Conservation (phyloP, 805 yeast species). For the Metschnikowia chrysomelidarum region DNA sequence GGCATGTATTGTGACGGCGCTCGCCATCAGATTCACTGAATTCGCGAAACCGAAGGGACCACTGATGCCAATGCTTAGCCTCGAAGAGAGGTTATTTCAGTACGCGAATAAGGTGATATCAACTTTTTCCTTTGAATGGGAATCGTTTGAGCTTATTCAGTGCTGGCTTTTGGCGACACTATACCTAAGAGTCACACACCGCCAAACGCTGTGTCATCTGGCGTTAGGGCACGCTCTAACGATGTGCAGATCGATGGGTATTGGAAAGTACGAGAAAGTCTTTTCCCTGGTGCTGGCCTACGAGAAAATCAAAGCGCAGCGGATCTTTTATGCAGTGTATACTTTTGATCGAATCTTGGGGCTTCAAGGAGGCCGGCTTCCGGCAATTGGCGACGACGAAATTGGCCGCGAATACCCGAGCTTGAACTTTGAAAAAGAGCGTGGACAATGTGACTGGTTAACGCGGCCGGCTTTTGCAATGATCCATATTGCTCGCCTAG, state of each 20-base stretch:
- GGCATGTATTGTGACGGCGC: slow-evolving; percentile 47
- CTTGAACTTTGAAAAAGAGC: slow-evolving; percentile 27
- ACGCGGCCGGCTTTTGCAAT: slow-evolving; percentile 46
- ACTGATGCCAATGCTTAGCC: slow-evolving; percentile 22
- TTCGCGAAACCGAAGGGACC: slow-evolving; percentile 24
- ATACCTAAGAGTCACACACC: slow-evolving; percentile 42
- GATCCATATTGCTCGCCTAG: slow-evolving; percentile 42
- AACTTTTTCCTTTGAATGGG: slow-evolving; percentile 49
- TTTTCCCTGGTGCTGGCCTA: slow-evolving; percentile 27
- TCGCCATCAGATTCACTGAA: slow-evolving; percentile 52
- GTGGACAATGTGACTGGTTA: slow-evolving; percentile 47
- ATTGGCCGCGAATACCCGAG: slow-evolving; percentile 33
- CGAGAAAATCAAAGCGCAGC: slow-evolving; percentile 46
- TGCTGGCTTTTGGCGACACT: slow-evolving; percentile 47
- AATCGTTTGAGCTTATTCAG: slow-evolving; percentile 49
- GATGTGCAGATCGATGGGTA: slow-evolving; percentile 45
- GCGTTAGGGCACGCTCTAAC: slow-evolving; percentile 43
- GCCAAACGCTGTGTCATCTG: slow-evolving; percentile 44
- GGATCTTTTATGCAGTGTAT: slow-evolving; percentile 56
- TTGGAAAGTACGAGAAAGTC: slow-evolving; percentile 29
- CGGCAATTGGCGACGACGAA: slow-evolving; percentile 36
- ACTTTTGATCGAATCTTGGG: slow-evolving; percentile 53
- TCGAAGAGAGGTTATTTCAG: slow-evolving; percentile 45
- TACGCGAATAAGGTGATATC: slow-evolving; percentile 37
- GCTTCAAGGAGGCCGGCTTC: slow-evolving; percentile 50